Base-by-base conservation (phyloP, 2,329 filamentous ascomycete species). In the Claviceps quebecensis region DNA sequence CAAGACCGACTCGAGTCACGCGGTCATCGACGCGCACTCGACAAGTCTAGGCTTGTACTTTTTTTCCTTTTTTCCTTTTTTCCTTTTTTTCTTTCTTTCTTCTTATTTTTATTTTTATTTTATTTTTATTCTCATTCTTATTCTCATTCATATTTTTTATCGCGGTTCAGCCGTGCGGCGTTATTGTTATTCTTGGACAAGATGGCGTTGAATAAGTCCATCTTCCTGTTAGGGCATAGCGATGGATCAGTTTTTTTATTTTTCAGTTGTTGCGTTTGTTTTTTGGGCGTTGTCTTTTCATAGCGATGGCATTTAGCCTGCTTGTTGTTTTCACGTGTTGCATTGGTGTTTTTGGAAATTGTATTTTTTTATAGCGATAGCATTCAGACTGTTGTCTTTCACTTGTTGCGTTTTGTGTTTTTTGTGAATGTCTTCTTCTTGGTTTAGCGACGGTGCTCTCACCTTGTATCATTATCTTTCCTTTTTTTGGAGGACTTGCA, bases 1-100 rank as follows among this genome's bases (percentile, higher is more conserved):
- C 61, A 29, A 66, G 63, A 50, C 59, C 62, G 22, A 57, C 55
- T 46, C 59, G 64, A 23, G 55, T 63, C 48, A 67, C 64, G 37
- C 61, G 64, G 38, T 58, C 64, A 23, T 54, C 60, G 8, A 41
- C 52, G 36, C 50, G 52, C 19, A 47, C 26, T 22, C 49, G 41
- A 49, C 46, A 47, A 49, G 47, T 39, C 38, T 54, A 44, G 45
- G 49, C 49, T 23, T 29, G 17, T 46, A 34, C 34, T 19, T n/a
- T 46, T 5, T 17, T 40, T 6, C 7, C 5, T 5, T 45, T 45
- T 1, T 29, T 36, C 7, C 17, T n/a, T 8, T 8, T n/a, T 3
- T 11, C 17, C 11, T 17, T 11, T 19, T 9, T n/a, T 11, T 19
- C 19, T n/a, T 11, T 34, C 17, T 34, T 29, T 43, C 4, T 43